A percentile compares a stretch with the other conserved stretches of the same genome.
These are phyloP conservation scores for Apiotrichum laibachii DNA, from an alignment of 1,284 basidiomycete species.

Conservation along the genomic window DNA sequence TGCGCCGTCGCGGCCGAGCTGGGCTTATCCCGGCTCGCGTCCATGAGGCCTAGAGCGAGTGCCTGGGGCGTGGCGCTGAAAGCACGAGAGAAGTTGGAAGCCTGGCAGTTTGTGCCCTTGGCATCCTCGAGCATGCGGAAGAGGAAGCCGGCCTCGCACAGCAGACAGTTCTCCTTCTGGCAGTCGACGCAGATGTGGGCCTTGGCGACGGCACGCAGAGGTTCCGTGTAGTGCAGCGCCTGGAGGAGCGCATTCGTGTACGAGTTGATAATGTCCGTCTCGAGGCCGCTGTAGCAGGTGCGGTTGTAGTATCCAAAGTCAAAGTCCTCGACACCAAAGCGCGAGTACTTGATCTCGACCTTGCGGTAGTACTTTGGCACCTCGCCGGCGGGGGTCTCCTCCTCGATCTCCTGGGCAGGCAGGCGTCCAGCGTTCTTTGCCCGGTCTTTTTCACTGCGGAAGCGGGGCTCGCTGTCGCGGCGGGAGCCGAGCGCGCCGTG, in stretches of 20 bases:
- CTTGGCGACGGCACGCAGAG: constrained; percentile 78
- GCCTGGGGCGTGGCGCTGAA: constrained; percentile 74
- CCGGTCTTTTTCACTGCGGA: constrained; percentile 74
- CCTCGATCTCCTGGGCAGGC: constrained; percentile 20
- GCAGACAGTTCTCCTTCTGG: constrained; percentile 80
- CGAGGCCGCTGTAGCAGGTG: constrained; percentile 85
- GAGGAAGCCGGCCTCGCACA: constrained; percentile 95
- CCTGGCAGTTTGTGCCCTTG: constrained; percentile 88
- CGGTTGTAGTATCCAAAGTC: constrained; percentile 97
- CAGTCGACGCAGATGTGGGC: constrained; percentile 88
- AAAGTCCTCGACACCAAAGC: constrained; percentile 97
- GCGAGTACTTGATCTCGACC: constrained; percentile 97
- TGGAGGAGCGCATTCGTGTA: constrained; percentile 94
- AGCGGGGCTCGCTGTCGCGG: constrained; percentile 59
- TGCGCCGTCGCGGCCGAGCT: constrained; percentile 61
- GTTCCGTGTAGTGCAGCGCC: constrained; percentile 76
- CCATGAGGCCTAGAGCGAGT: constrained; percentile 82
- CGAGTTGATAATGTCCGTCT: constrained; percentile 95
- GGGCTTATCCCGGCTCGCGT: constrained; percentile 69
- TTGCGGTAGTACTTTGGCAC: constrained; percentile 83
- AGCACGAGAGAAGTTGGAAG: constrained; percentile 93
- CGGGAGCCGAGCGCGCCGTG: constrained; percentile 27
- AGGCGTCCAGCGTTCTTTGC: constrained; percentile 45
- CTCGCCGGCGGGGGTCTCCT: constrained; percentile 47
- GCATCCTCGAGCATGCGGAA: constrained; percentile 96